Evolutionary conservation across 805 yeast species (phyloP).

Genomic region (Spencermartinsiella europaea): DNA sequence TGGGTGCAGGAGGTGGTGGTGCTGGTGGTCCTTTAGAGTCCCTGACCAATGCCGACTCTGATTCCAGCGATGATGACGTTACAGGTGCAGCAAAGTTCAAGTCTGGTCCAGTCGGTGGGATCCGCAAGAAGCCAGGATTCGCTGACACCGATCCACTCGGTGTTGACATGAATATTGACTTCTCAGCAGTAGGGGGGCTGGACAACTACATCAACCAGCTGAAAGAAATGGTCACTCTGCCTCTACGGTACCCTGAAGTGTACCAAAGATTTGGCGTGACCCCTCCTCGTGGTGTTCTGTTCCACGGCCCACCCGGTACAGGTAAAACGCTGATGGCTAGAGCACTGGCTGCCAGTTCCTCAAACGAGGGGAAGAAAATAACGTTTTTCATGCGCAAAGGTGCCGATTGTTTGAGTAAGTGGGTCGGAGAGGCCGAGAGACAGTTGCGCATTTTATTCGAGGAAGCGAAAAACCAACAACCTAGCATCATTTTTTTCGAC

Average conservation of each 20-base stretch:
- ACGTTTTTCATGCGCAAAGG: constrained; percentile 98
- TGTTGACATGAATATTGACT: constrained; percentile 78
- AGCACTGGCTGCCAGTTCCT: constrained; percentile 92
- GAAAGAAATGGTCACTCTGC: constrained; percentile 95
- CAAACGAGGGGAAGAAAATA: constrained; percentile 76
- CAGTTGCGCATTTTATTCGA: constrained; percentile 86
- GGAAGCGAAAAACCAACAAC: constrained; percentile 94
- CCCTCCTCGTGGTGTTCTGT: constrained; percentile 95
- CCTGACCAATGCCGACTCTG: constrained; percentile 32
- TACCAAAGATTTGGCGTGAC: constrained; percentile 85
- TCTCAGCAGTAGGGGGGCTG: constrained; percentile 84
- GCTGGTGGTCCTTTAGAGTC: constrained; percentile 9
- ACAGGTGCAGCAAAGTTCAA: constrained; percentile 7
- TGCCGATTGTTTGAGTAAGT: constrained; percentile 92
- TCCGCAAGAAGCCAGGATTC: constrained; percentile 30
- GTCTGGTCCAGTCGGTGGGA: constrained; percentile 16
- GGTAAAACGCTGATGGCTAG: constrained; percentile 98
- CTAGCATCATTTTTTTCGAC: constrained; percentile 92
- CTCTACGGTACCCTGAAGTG: constrained; percentile 87
- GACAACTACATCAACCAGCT: constrained; percentile 85
- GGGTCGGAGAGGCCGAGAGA: constrained; percentile 99
- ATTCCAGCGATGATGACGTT: constrained; percentile 43
- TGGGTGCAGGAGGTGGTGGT: constrained; percentile 37
- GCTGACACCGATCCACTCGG: constrained; percentile 95
- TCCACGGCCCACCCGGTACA: constrained; percentile 99